A percentile compares a stretch with the other conserved stretches of the same genome.
Conservation (phyloP, 257 asterid species). For the Ajuga chamaepitys region DNA sequence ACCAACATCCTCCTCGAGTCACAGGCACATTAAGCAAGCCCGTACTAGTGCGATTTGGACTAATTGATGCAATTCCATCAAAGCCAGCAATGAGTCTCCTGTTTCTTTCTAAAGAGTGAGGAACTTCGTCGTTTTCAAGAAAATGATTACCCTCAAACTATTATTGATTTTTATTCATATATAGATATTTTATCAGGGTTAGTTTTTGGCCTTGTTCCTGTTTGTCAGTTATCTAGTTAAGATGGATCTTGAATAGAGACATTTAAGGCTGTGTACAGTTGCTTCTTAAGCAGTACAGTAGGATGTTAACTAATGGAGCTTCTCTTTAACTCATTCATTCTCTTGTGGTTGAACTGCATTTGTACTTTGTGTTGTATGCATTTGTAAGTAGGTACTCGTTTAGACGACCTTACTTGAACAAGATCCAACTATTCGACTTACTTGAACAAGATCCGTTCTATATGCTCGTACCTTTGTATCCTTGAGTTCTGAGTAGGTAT, state of each 20-base stretch:
- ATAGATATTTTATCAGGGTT: background rate
- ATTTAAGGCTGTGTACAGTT: conserved; percentile 23
- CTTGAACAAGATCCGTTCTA: too few species aligned
- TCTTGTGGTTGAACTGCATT: too few species aligned
- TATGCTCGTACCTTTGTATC: too few species aligned
- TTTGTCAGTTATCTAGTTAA: background rate
- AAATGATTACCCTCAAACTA: background rate
- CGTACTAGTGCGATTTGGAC: background rate
- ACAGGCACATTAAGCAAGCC: conserved; percentile 34
- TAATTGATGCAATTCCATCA: background rate
- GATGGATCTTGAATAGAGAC: conserved; percentile 15
- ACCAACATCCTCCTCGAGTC: conserved; percentile 92
- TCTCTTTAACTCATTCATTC: background rate
- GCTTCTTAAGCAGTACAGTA: conserved; percentile 12
- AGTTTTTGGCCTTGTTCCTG: background rate
- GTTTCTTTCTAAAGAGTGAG: conserved; percentile 6
- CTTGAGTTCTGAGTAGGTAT: too few species aligned
- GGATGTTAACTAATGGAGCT: conserved; percentile 10
- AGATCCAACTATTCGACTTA: too few species aligned
- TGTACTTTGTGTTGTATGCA: too few species aligned
- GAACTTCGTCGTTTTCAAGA: background rate
- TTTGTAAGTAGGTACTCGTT: too few species aligned
- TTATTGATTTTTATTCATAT: background rate
- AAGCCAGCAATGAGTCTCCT: background rate
- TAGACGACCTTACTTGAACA: too few species aligned